Conservation (phyloP, 139 green algal species). For the Astrephomene gubernaculifera region DNA sequence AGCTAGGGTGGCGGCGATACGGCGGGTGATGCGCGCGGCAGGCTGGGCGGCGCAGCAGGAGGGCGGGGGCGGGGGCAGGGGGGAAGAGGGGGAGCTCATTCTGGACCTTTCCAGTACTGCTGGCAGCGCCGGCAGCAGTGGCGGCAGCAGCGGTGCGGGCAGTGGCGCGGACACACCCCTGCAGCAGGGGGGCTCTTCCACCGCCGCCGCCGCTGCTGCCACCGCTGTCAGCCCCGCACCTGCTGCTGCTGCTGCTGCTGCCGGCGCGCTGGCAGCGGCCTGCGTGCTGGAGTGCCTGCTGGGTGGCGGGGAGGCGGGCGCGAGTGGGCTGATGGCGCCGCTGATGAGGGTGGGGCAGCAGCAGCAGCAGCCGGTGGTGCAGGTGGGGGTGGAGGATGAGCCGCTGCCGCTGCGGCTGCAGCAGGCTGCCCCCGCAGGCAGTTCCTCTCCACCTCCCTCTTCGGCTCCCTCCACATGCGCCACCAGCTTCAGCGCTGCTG, state of each 20-base stretch:
- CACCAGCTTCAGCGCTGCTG: too few species aligned
- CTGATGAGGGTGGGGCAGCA: background rate
- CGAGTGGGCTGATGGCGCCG: slow-evolving; percentile 6
- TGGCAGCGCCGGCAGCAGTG: too few species aligned
- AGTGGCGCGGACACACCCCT: too few species aligned
- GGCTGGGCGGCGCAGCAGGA: slow-evolving; percentile 8
- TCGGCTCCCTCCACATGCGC: too few species aligned
- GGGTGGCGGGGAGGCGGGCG: slow-evolving; percentile 10
- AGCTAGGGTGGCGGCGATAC: slow-evolving; percentile 28
- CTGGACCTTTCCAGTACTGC: too few species aligned
- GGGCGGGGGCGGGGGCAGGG: background rate
- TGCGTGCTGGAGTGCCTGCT: slow-evolving; percentile 37
- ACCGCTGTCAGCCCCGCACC: too few species aligned
- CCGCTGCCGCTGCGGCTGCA: background rate
- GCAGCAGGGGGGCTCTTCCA: too few species aligned
- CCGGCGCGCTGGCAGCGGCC: background rate
- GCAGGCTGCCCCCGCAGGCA: too few species aligned
- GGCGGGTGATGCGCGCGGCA: slow-evolving; percentile 1
- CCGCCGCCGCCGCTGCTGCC: too few species aligned
- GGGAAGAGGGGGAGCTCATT: too few species aligned
- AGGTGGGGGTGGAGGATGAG: background rate
- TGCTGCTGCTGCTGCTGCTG: slow-evolving; percentile 21
- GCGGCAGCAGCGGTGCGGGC: too few species aligned
- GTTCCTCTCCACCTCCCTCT: background rate
- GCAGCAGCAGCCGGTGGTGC: background rate